Percentiles rank a stretch among this genome's conserved stretches.
Conservation (phyloP, 2,329 filamentous ascomycete genomes). For the Plenodomus tracheiphilus region DNA sequence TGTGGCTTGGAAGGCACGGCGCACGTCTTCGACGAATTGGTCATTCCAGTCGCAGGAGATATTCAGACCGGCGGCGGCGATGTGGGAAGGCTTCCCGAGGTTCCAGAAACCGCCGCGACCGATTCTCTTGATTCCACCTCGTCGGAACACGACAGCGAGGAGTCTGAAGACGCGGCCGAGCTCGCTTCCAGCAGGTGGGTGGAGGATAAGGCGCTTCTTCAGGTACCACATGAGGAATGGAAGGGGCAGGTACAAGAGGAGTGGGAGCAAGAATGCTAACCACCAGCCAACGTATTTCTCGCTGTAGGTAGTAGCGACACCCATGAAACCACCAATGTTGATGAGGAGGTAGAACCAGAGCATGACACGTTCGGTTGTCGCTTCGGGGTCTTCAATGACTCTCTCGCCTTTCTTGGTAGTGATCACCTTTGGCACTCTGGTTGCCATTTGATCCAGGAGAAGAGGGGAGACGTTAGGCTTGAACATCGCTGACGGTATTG, state of each 20-base stretch:
- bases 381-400: slow-evolving; percentile 4
- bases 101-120: slow-evolving; percentile 3
- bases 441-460: slow-evolving; percentile 5
- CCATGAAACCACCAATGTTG: slow-evolving; percentile 5
- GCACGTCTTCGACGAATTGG: slow-evolving; percentile 1
- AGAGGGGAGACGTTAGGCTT: slow-evolving; percentile 2
- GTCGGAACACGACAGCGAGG: neutral
- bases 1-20: slow-evolving; percentile 1
- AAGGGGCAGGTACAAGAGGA: slow-evolving; percentile 1
- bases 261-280: slow-evolving; percentile 1
- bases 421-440: slow-evolving; percentile 1
- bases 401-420: slow-evolving; percentile 1
- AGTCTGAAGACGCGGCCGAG: slow-evolving; percentile 2
- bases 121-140: slow-evolving; percentile 1
- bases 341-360: slow-evolving; percentile 4
- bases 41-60: slow-evolving; percentile 1
- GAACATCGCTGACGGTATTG: slow-evolving; percentile 1
- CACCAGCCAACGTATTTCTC: slow-evolving; percentile 5
- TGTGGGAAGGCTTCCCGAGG: slow-evolving; percentile 1
- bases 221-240: slow-evolving; percentile 4
- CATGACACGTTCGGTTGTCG: slow-evolving; percentile 4
- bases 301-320: slow-evolving; percentile 2
- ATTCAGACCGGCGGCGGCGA: neutral
- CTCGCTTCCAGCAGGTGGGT: slow-evolving; percentile 2
- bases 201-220: slow-evolving; percentile 1